Evolutionary conservation across 2,329 filamentous ascomycete genomes (phyloP), one percentile per base, ranked within the genome.

Genomic region (Arthrocladium fulminans): DNA sequence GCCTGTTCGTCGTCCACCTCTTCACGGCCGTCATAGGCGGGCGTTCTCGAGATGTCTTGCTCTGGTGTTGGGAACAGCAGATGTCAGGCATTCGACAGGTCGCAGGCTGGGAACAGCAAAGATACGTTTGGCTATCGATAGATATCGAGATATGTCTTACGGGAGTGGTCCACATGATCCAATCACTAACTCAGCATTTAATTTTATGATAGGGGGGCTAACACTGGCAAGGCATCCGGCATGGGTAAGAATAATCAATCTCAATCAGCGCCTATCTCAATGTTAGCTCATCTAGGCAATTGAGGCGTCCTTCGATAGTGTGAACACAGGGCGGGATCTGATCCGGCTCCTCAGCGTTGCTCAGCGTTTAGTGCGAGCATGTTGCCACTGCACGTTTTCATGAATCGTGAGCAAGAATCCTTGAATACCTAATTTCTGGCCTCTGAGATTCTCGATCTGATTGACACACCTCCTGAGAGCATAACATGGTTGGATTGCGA

Each of bases 111-210:
- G 29, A 27, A 27, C 20, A 25, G 7, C 34, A 39, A 32, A 47
- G 44, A 27, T 47, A 47, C 34, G 35, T n/a, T 25, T 34, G 48
- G 20, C 30, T 51, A 51, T 51, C 49, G 49, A 51, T 51, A 48
- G 45, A 38, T 34, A 35, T 37, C n/a, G 9, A 38, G 44, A 47
- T 47, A 29, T 38, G 44, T 47, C 22, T 27, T 8, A 17, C 22
- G 8, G 44, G 20, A 39, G 20, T 20, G 13, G 15, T 23, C 44
- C 44, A 39, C 37, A 9, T 15, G 34, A 25, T 7, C 44, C 44
- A 38, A 47, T 47, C 44, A 39, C 34, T 13, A 10, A 23, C 12
- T 20, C 29, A 32, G 44, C 44, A 47, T 25, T n/a, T 37, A 47
- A 47, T 47, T 39, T 47, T n/a, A 38, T 22, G 32, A 47, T 47